Evolutionary conservation across 1,284 basidiomycete genomes (phyloP).

Genomic region (Thecaphora frezii): DNA sequence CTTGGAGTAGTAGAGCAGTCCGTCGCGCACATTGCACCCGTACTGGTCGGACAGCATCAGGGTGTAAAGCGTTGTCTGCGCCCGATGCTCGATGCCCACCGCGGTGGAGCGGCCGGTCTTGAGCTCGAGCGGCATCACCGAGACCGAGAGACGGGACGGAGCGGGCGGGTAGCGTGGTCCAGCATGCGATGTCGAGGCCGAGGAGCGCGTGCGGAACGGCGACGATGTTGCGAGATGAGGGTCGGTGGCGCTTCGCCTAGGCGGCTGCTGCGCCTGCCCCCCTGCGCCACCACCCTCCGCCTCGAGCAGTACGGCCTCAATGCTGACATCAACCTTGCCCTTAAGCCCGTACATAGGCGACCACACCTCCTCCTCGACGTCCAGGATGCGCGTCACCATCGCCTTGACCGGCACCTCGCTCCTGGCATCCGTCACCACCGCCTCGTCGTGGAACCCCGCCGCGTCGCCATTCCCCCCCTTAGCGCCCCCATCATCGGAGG

Average conservation of each 20-base stretch:
- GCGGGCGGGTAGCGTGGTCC: too few relatives aligned
- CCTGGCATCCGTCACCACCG: conserved; percentile 8
- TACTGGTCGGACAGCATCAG: conserved; percentile 88
- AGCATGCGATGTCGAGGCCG: too few relatives aligned
- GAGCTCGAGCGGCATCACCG: conserved; percentile 80
- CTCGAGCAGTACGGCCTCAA: not conserved
- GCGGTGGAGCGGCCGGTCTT: conserved; percentile 79
- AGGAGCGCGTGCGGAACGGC: not conserved
- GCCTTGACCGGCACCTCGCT: conserved; percentile 11
- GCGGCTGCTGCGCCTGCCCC: not conserved
- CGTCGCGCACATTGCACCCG: conserved; percentile 66
- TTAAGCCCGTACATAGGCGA: conserved; percentile 91
- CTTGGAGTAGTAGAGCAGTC: conserved; percentile 91
- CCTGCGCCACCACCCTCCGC: not conserved
- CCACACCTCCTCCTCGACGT: conserved; percentile 96
- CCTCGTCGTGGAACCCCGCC: conserved; percentile 22
- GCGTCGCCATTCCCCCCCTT: too few relatives aligned
- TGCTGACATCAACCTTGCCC: conserved; percentile 88
- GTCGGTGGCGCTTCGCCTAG: not conserved
- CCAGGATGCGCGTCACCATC: conserved; percentile 59
- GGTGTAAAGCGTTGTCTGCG: conserved; percentile 97
- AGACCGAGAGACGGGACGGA: conserved; percentile 8
- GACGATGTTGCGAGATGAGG: not conserved
- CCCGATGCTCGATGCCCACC: conserved; percentile 78
- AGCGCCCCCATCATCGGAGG: conserved; percentile 7